Conservation (phyloP, 116 monocot genomes). For the Posidonia oceanica region DNA sequence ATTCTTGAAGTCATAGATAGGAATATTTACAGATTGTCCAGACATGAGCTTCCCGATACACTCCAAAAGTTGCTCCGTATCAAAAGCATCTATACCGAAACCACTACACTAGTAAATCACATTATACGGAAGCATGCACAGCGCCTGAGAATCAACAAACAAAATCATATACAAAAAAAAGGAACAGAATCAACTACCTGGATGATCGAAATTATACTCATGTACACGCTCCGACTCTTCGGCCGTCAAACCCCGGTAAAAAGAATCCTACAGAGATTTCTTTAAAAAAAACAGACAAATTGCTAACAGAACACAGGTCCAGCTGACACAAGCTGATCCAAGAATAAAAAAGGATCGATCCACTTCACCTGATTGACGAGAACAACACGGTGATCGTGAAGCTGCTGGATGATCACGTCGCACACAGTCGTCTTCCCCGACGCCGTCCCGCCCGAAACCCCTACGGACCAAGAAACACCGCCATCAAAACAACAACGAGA, state of each 20-base stretch:
- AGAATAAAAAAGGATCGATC: neutral
- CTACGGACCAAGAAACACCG: constrained; percentile 9
- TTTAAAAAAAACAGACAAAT: neutral
- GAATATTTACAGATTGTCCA: constrained; percentile 63
- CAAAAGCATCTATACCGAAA: constrained; percentile 67
- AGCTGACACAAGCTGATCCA: neutral
- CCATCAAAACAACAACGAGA: neutral
- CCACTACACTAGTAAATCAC: neutral
- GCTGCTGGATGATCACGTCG: constrained; percentile 86
- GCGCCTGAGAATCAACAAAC: neutral
- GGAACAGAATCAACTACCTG: constrained; percentile 17
- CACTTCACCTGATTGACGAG: constrained; percentile 57
- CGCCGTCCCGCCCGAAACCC: constrained; percentile 71
- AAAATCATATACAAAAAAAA: neutral
- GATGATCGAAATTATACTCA: constrained; percentile 58
- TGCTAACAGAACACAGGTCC: neutral
- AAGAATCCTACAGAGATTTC: constrained; percentile 29
- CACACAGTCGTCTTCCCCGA: constrained; percentile 89
- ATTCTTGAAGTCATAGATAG: constrained; percentile 83
- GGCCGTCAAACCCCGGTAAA: constrained; percentile 44
- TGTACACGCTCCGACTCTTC: constrained; percentile 37
- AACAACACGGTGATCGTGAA: constrained; percentile 75
- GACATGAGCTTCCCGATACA: constrained; percentile 64
- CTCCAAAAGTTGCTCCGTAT: constrained; percentile 73
- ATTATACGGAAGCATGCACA: neutral